Percentiles rank a stretch among this genome's conserved stretches.
phyloP scores from a whole-genome alignment of 2,329 filamentous ascomycete species.

The Ambrosiella beaveri region DNA sequence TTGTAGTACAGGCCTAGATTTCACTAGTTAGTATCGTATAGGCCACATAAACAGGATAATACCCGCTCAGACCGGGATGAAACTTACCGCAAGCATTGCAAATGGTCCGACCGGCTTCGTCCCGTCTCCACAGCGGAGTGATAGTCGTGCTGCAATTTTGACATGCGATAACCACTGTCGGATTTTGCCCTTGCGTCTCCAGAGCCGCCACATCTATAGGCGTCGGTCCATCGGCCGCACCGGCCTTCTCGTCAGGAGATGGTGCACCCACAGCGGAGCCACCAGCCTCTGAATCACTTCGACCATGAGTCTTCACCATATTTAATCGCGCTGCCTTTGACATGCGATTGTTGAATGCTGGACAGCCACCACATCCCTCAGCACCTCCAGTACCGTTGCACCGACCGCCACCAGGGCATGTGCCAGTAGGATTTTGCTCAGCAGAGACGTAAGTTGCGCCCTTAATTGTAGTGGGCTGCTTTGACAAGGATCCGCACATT shows the following conservation, averaged over 20 bases:
- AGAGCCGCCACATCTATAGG: conserved; percentile 25
- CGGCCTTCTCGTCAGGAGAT: conserved; percentile 2
- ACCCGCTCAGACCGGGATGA: not conserved
- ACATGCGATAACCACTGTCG: conserved; percentile 65
- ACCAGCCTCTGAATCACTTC: conserved; percentile 17
- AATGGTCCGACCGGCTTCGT: conserved; percentile 88
- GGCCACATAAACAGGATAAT: conserved; percentile 29
- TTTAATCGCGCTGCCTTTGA: conserved; percentile 68
- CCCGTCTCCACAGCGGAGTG: conserved; percentile 85
- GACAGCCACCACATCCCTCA: conserved; percentile 86
- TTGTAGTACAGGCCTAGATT: conserved; percentile 77
- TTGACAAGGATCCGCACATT: conserved; percentile 21
- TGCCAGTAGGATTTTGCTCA: conserved; percentile 61
- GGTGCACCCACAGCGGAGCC: conserved; percentile 10
- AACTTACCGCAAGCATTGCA: conserved; percentile 91
- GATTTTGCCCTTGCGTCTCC: conserved; percentile 27
- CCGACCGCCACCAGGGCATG: conserved; percentile 82
- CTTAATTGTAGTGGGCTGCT: conserved; percentile 25
- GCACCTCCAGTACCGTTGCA: conserved; percentile 95
- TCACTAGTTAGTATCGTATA: conserved; percentile 45
- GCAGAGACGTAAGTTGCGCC: conserved; percentile 59
- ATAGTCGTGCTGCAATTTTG: conserved; percentile 96
- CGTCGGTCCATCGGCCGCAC: conserved; percentile 9
- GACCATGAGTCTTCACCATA: conserved; percentile 29
- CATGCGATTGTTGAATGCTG: conserved; percentile 91